A percentile compares a stretch with the other conserved stretches of the same genome.
These are phyloP conservation scores for Coniochaeta sp. DNA, from an alignment of 2,329 filamentous ascomycete genomes.

Conservation along the genomic window DNA sequence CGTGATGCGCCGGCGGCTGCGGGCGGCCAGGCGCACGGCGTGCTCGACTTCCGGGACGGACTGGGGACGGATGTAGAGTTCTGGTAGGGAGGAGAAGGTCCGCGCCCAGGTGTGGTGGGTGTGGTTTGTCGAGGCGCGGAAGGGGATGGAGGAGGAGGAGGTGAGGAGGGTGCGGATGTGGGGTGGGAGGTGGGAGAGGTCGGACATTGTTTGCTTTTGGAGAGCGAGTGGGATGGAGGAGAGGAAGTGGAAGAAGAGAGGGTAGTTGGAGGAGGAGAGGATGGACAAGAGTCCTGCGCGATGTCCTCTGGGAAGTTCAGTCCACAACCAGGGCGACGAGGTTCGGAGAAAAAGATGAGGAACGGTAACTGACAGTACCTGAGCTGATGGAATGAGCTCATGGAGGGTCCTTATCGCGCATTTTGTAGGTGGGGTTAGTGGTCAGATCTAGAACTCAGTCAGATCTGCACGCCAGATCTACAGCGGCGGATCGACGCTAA, in stretches of 20 bases:
- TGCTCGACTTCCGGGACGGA: slow-evolving; percentile 77
- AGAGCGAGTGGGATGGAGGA: background rate
- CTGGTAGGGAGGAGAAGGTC: slow-evolving; percentile 82
- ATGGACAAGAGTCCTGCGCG: too few relatives aligned
- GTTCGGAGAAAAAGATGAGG: too few relatives aligned
- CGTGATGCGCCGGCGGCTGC: slow-evolving; percentile 72
- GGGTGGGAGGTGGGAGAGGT: slow-evolving; percentile 2
- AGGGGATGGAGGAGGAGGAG: slow-evolving; percentile 38
- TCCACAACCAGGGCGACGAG: too few relatives aligned
- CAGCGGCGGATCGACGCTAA: background rate
- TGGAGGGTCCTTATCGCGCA: background rate
- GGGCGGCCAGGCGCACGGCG: slow-evolving; percentile 69
- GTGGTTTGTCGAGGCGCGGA: slow-evolving; percentile 66
- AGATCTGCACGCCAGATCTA: background rate
- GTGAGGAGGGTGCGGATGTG: background rate
- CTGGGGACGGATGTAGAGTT: slow-evolving; percentile 83
- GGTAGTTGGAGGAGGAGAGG: background rate
- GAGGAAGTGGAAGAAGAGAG: background rate
- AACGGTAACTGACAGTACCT: too few relatives aligned
- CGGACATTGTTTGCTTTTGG: background rate
- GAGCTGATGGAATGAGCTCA: background rate
- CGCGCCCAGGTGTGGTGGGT: slow-evolving; percentile 89
- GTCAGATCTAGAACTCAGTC: too few relatives aligned
- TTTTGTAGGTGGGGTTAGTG: background rate
- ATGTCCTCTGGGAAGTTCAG: too few relatives aligned